Evolutionary conservation across 2,329 filamentous ascomycete species (phyloP).

Genomic region (Xylariaceae sp.): DNA sequence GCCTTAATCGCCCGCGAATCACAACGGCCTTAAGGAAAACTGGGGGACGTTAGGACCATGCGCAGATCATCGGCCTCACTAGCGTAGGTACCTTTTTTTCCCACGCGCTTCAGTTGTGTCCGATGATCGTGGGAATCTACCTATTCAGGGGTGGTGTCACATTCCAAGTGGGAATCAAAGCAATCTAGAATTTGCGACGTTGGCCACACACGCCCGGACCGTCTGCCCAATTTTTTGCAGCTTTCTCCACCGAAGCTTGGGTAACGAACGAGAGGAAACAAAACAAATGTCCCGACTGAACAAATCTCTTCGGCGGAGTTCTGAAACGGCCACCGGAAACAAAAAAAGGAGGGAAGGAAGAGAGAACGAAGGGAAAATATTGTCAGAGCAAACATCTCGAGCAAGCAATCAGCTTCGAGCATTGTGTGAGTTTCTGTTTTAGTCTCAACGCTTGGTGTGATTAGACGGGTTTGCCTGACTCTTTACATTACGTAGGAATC

Average conservation of each 20-base stretch:
- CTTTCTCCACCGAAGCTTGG: constrained; percentile 8
- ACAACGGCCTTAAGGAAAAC: not conserved
- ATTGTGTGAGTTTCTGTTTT: no score
- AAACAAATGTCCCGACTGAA: no score
- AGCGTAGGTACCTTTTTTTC: not conserved
- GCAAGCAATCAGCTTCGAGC: no score
- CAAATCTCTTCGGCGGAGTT: no score
- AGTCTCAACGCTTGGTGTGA: no score
- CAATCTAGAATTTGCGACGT: constrained; percentile 7
- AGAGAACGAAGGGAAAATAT: no score
- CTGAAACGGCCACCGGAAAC: no score
- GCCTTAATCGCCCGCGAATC: constrained; percentile 9
- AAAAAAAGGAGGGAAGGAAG: no score
- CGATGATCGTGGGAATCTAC: not conserved
- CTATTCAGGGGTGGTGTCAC: constrained; percentile 6
- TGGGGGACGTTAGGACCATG: constrained; percentile 1
- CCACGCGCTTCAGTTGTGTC: not conserved
- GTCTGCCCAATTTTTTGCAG: constrained; percentile 6
- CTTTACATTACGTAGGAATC: no score
- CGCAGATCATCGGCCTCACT: constrained; percentile 12
- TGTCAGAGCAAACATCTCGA: no score
- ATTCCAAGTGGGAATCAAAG: constrained; percentile 11
- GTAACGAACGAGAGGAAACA: constrained; percentile 6
- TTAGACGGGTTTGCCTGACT: no score
- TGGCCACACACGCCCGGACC: constrained; percentile 5